These are phyloP conservation scores for Sarocladium kiliense DNA, from an alignment of 2,329 filamentous ascomycete genomes.

Conservation along the genomic window DNA sequence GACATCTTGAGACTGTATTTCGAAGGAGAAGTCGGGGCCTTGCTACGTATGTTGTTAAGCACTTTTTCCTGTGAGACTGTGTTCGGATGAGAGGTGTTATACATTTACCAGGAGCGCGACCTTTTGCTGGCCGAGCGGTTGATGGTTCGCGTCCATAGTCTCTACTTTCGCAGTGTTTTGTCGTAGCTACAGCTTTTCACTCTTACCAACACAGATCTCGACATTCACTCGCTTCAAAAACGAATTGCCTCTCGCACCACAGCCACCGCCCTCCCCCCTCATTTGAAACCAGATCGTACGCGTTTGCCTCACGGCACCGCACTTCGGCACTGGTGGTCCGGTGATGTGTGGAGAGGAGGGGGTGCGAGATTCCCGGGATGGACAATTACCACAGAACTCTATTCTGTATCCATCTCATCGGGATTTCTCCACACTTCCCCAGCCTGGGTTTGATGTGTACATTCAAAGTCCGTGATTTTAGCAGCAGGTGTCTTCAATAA, in stretches of 20 bases:
- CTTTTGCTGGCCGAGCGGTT: neutral
- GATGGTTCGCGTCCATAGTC: neutral
- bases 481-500: no score
- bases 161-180: neutral
- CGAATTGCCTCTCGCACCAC: no score
- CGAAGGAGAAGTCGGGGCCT: conserved; percentile 2
- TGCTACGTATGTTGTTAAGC: neutral
- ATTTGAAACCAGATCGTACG: no score
- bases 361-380: neutral
- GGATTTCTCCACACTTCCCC: neutral
- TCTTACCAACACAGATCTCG: no score
- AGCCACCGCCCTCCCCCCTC: no score
- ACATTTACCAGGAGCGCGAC: neutral
- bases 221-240: no score
- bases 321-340: no score
- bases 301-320: no score
- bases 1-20: neutral
- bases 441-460: neutral
- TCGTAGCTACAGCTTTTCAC: no score
- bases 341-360: neutral
- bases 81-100: neutral
- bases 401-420: neutral
- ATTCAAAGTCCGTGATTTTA: neutral
- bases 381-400: no score
- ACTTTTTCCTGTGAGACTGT: neutral